These are phyloP conservation scores for Globisporangium radiosum DNA, from an alignment of 352 stramenopile genomes.

Conservation along the genomic window DNA sequence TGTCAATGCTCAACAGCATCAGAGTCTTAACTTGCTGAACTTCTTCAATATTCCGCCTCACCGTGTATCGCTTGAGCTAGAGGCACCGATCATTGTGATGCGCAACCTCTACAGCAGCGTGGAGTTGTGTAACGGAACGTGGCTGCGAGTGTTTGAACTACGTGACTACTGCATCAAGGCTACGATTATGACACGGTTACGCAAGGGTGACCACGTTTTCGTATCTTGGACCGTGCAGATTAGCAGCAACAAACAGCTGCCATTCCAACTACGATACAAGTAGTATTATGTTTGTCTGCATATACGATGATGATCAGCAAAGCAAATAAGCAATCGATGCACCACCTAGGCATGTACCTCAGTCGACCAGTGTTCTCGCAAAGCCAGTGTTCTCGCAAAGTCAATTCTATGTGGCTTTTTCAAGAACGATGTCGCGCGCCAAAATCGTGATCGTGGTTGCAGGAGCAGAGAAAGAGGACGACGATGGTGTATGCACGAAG, in stretches of 20 bases:
- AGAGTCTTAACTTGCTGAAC: neutral
- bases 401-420: neutral
- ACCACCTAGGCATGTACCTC: neutral
- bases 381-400: neutral
- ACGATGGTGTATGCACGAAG: neutral
- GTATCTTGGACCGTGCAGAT: neutral
- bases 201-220: neutral
- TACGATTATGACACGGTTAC: neutral
- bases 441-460: neutral
- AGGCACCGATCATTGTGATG: neutral
- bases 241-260: neutral
- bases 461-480: neutral
- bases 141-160: neutral
- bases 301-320: neutral
- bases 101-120: neutral
- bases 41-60: neutral
- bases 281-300: neutral
- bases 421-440: neutral
- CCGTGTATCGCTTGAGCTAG: neutral
- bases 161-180: neutral
- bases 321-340: constrained; percentile 3
- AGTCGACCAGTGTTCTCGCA: neutral
- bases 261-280: neutral
- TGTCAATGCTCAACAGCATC: too few species aligned
- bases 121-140: neutral